Conservation (phyloP, 2,329 filamentous ascomycete genomes). For the Ploettnerulaceae sp. region DNA sequence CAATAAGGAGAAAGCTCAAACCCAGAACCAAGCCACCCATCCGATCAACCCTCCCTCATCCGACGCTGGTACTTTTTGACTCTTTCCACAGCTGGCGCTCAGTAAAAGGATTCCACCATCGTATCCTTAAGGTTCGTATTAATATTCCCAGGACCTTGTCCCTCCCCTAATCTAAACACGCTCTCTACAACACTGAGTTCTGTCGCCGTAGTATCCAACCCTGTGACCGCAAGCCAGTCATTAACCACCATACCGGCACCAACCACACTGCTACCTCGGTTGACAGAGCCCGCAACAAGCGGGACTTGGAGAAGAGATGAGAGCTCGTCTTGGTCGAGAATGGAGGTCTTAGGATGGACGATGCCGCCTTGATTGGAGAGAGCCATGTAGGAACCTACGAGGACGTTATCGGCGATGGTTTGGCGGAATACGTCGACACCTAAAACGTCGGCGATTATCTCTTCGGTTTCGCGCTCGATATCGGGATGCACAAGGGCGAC, state of each 20-base stretch:
- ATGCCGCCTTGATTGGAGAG: conserved; percentile 94
- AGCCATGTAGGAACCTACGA: conserved; percentile 95
- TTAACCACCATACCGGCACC: conserved; percentile 96
- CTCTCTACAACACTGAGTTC: conserved; percentile 95
- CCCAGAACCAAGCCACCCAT: conserved; percentile 1
- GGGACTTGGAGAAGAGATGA: conserved; percentile 91
- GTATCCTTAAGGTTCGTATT: conserved; percentile 89
- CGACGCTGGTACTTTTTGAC: too few species aligned
- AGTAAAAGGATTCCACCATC: conserved; percentile 99
- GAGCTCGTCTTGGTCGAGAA: conserved; percentile 97
- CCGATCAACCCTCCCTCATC: not conserved
- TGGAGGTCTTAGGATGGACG: conserved; percentile 93
- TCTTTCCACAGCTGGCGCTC: too few species aligned
- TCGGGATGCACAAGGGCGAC: conserved; percentile 95
- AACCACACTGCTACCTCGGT: conserved; percentile 90
- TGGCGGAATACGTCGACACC: conserved; percentile 89
- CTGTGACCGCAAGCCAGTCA: conserved; percentile 94
- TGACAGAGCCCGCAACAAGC: conserved; percentile 88
- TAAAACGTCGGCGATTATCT: conserved; percentile 93
- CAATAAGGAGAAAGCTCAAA: not conserved
- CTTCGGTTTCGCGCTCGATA: conserved; percentile 94
- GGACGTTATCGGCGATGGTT: conserved; percentile 94
- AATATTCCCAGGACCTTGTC: conserved; percentile 70
- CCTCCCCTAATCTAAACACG: conserved; percentile 91
- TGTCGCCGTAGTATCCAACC: conserved; percentile 92